Percentiles rank a stretch among this genome's conserved stretches.
These are phyloP conservation scores for Kuraishia piskuri DNA, from an alignment of 805 yeast species.

Conservation along the genomic window DNA sequence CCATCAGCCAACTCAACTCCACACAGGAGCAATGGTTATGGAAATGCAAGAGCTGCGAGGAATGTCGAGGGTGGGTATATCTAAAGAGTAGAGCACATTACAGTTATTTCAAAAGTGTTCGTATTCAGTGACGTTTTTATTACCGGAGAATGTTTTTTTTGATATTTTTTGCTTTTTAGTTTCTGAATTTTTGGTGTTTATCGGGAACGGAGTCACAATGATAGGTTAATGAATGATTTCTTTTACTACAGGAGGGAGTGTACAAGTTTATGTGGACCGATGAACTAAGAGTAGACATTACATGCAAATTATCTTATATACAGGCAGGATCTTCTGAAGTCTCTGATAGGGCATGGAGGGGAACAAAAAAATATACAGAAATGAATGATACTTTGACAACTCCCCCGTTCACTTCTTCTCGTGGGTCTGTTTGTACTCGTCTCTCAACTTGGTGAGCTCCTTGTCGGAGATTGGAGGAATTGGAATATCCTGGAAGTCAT, in stretches of 20 bases:
- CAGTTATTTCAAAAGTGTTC: too few relatives aligned
- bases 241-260: not conserved
- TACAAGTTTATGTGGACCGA: too few relatives aligned
- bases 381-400: too few relatives aligned
- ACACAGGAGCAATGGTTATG: not conserved
- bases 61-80: not conserved
- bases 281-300: too few relatives aligned
- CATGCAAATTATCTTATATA: too few relatives aligned
- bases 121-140: not conserved
- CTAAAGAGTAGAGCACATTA: not conserved
- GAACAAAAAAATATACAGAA: too few relatives aligned
- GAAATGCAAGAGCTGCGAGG: not conserved
- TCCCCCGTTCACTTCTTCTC: constrained; percentile 4
- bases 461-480: constrained; percentile 84
- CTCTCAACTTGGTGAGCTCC: constrained; percentile 62
- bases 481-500: constrained; percentile 87
- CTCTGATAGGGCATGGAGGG: too few relatives aligned
- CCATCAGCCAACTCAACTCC: not conserved
- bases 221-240: not conserved
- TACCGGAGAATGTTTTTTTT: not conserved
- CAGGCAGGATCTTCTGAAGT: too few relatives aligned
- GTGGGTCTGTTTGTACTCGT: constrained; percentile 47
- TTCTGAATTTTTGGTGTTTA: not conserved
- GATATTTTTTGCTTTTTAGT: not conserved
- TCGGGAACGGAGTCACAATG: not conserved